Evolutionary conservation across 1,284 basidiomycete species (phyloP), one percentile per base, ranked within the genome.

Genomic region (Cryptococcus maquisensis): DNA sequence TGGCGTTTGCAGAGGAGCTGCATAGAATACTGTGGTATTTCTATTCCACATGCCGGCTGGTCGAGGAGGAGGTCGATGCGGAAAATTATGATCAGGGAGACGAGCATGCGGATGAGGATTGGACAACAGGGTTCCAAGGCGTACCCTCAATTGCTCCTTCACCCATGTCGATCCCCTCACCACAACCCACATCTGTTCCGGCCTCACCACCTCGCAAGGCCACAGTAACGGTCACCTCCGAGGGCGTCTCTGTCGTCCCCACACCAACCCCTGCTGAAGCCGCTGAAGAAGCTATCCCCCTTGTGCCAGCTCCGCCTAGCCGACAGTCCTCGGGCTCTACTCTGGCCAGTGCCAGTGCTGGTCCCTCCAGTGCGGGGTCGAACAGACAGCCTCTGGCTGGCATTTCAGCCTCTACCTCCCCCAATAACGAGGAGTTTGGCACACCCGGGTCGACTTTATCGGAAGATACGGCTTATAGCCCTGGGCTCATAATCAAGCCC

Each of bases 1-100:
- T 96, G 68, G 88, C 91, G 0, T 85, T 98, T 40, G 86, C 90
- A 2, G 82, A 84, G 2, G 86, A 91, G 67, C 79, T 98, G 23
- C 84, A 90, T 49, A 78, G 83, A 42, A 83, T 96, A 62, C 83
- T 97, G 62, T 97, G 92, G 92, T 96, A 90, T 85, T 98, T 95
- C 76, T 86, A 91, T 69, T 87, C 90, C 35, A 84, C 88, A 6
- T 68, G 67, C 49, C 52, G 54, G 39, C 55, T 67, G 36, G 24
- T 42, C 3, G 21, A 48, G 5, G 60, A 62, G 9, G 65, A 61
- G 35, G 47, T 47, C 3, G 38, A 50, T 10, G 51, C 37, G 47
- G 45, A 39, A 16, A 45, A 41, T n/a, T 55, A 53, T 20, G 54
- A 58, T 4, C 47, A 48, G 35, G 35, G 13, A 38, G 35, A 1